Evolutionary conservation across 2,329 filamentous ascomycete genomes (phyloP).

Genomic region (Claviceps sp.): DNA sequence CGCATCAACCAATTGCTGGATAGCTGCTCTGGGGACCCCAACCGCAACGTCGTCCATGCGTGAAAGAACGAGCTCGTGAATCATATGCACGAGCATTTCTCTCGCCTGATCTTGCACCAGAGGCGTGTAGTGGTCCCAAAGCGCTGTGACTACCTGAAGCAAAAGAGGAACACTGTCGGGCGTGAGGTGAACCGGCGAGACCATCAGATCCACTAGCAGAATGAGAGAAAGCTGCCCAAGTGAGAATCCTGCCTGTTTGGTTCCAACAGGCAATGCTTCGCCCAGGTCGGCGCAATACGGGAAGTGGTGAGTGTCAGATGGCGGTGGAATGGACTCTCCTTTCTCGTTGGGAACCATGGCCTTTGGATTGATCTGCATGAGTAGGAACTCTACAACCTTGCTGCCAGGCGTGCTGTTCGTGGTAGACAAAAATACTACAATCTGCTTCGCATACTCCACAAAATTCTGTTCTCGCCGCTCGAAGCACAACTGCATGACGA

Average conservation of each 20-base stretch:
- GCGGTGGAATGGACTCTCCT: constrained; percentile 51
- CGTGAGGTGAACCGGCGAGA: constrained; percentile 71
- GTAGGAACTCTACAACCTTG: constrained; percentile 85
- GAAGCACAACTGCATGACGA: constrained; percentile 86
- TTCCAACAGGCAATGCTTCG: constrained; percentile 68
- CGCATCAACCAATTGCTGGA: constrained; percentile 78
- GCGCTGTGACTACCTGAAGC: constrained; percentile 78
- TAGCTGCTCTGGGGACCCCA: constrained; percentile 49
- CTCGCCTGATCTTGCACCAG: constrained; percentile 92
- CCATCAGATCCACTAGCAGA: constrained; percentile 88
- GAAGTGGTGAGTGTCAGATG: constrained; percentile 58
- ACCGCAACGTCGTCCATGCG: constrained; percentile 58
- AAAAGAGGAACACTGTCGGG: constrained; percentile 73
- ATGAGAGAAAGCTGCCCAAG: constrained; percentile 88
- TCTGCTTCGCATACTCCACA: constrained; percentile 94
- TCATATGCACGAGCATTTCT: constrained; percentile 95
- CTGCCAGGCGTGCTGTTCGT: constrained; percentile 60
- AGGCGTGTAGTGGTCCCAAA: constrained; percentile 95
- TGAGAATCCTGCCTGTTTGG: constrained; percentile 86
- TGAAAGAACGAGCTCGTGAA: constrained; percentile 84
- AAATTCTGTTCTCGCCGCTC: constrained; percentile 96
- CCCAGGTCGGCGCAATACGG: constrained; percentile 84
- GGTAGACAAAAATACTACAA: constrained; percentile 89
- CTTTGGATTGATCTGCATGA: constrained; percentile 83
- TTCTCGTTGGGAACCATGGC: constrained; percentile 95